Percentiles rank a stretch among this genome's conserved stretches.
Conservation (phyloP, 768 basidiomycete genomes). For the Psilocybe tampanensis region DNA sequence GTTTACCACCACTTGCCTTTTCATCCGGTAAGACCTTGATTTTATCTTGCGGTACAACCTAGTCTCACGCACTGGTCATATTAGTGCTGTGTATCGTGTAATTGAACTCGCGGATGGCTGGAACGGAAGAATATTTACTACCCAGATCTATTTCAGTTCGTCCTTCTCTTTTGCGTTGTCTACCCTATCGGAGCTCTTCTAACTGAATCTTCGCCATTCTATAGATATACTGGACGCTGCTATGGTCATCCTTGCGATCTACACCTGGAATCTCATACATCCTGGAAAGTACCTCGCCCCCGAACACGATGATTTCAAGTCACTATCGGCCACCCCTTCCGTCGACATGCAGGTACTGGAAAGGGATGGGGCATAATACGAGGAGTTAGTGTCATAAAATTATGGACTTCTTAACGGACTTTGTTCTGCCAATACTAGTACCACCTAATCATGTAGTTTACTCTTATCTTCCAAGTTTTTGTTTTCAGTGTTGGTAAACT, state of each 20-base stretch:
- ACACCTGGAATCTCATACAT: constrained; percentile 45
- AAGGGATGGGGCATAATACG: neutral
- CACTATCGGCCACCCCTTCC: neutral
- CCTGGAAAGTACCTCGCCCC: constrained; percentile 31
- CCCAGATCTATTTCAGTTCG: constrained; percentile 51
- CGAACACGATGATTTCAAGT: neutral
- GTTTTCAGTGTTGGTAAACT: too few relatives aligned
- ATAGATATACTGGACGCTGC: constrained; percentile 51
- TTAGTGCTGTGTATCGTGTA: constrained; percentile 52
- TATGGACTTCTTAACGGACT: neutral
- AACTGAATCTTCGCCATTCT: neutral
- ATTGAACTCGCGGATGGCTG: constrained; percentile 53
- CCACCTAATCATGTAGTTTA: too few relatives aligned
- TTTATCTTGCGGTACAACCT: constrained; percentile 1
- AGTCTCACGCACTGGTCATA: constrained; percentile 20
- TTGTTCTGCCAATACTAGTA: too few relatives aligned
- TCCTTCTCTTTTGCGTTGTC: constrained; percentile 11
- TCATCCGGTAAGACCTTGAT: neutral
- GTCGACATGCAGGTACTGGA: neutral
- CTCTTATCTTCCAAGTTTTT: too few relatives aligned
- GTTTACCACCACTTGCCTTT: neutral
- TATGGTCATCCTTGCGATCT: constrained; percentile 49
- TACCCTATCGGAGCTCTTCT: neutral
- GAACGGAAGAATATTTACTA: constrained; percentile 49
- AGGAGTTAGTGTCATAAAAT: neutral